Base-by-base conservation (phyloP, 768 basidiomycete species). In the Solioccasus polychromus region DNA sequence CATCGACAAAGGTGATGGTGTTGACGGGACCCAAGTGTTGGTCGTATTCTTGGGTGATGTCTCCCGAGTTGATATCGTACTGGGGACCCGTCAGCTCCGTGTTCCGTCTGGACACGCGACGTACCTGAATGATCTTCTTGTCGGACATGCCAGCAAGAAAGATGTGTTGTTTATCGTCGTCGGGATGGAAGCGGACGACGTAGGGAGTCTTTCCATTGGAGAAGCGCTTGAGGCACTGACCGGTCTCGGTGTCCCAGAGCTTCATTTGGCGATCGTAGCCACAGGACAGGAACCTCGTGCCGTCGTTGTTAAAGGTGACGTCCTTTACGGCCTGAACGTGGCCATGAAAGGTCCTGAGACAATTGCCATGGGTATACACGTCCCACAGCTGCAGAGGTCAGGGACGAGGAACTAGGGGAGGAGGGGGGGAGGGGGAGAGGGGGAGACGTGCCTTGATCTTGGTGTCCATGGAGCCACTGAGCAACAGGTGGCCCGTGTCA, bases 131-230 rank as follows among this genome's bases (percentile, higher is more conserved):
- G 54, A 99, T 96, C 70, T 97, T 98, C 73, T 98, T 98, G 71
- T 98, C 94, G 31, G 87, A 89, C 96, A 98, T 99, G 50, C 96
- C 96, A 39, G 95, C 95, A 36, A 98, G 73, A 74, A 97, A 98
- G 41, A 94, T 85, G 62, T 96, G 73, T 62, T 97, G 93, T 66
- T 97, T 97, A 59, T 97, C 93, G 45, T 88, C 78, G 62, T 96
- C 95, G 6, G 96, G 96, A 64, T 98, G 89, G 74, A 97, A 99
- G 44, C 84, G 82, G 43, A 98, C 76, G 40, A 95, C 92, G 63
- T 97, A 93, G 10, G 96, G 93, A 17, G 93, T 93, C 74, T 97
- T 97, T 52, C 95, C 96, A 59, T 97, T 98, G 53, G 88, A 86
- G 70, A 98, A 99, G 7, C 94, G 87, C 65, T 97, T 89, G 49